phyloP scores from a whole-genome alignment of 352 stramenopile genomes.

The Aphanomyces euteiches region DNA sequence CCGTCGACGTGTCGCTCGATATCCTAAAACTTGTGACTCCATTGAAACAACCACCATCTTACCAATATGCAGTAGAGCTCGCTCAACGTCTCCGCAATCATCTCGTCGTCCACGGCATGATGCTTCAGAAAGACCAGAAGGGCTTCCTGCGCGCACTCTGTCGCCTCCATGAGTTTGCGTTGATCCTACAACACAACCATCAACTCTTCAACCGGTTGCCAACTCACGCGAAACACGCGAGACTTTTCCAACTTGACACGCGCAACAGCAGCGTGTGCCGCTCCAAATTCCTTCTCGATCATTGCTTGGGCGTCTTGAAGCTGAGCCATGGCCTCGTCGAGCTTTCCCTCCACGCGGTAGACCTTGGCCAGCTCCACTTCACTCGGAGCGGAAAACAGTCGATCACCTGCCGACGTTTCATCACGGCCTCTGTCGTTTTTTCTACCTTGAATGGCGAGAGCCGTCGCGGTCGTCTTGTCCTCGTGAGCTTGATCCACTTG shows the following conservation, averaged over 20 bases:
- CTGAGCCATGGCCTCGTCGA: background rate
- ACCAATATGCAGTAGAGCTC: constrained; percentile 12
- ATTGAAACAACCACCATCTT: background rate
- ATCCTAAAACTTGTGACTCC: too few species aligned
- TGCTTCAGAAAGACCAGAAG: background rate
- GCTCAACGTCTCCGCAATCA: background rate
- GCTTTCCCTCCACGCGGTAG: constrained; percentile 4
- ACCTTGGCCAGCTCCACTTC: constrained; percentile 4
- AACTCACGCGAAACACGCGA: too few species aligned
- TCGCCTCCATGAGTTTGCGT: background rate
- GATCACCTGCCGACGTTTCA: background rate
- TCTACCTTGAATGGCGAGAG: too few species aligned
- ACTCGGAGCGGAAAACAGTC: background rate
- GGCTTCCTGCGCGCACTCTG: background rate
- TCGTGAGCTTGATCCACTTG: too few species aligned
- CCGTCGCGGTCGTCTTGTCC: too few species aligned
- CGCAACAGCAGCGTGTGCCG: background rate
- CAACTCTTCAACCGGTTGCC: too few species aligned
- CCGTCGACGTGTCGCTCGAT: too few species aligned
- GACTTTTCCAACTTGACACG: background rate
- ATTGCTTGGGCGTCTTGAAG: background rate
- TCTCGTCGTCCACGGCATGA: background rate
- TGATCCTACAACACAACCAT: background rate
- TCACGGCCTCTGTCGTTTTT: too few species aligned
- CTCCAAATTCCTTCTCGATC: background rate